These are phyloP conservation scores for Vaccinium corymbosum DNA, from an alignment of 148 eudicot species.

Conservation along the genomic window DNA sequence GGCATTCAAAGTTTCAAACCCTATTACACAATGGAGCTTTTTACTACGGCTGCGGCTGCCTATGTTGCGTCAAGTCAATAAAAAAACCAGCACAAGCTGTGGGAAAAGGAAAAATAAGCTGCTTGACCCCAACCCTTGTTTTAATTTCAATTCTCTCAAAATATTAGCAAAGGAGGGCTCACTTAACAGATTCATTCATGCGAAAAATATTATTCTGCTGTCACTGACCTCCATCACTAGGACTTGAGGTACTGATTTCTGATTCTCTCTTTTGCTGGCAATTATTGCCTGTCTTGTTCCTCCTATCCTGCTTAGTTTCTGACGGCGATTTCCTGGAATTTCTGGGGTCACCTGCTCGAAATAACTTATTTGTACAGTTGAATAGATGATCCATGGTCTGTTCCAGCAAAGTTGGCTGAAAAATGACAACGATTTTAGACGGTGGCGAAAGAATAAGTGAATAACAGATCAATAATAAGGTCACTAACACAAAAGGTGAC, in stretches of 20 bases:
- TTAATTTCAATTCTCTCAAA: neutral
- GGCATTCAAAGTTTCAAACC: neutral
- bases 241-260: conserved; percentile 27
- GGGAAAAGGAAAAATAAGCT: neutral
- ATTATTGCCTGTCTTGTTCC: conserved; percentile 20
- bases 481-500: neutral
- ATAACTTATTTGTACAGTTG: conserved; percentile 36
- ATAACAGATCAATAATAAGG: neutral
- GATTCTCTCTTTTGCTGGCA: conserved; percentile 26
- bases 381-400: conserved; percentile 65
- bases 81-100: neutral
- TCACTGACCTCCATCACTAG: conserved; percentile 46
- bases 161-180: neutral
- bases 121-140: neutral
- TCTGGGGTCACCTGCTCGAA: conserved; percentile 32
- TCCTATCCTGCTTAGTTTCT: conserved; percentile 30
- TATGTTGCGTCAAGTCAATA: too few species aligned
- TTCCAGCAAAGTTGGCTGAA: conserved; percentile 48
- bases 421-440: conserved; percentile 11
- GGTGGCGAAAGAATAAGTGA: neutral
- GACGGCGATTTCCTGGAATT: conserved; percentile 35
- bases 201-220: neutral
- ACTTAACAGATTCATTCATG: neutral
- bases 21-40: neutral
- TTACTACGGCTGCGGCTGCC: neutral